A percentile compares a stretch with the other conserved stretches of the same genome.
Evolutionary conservation across 1,284 basidiomycete species (phyloP).

Genomic region (Vanrija humicola): DNA sequence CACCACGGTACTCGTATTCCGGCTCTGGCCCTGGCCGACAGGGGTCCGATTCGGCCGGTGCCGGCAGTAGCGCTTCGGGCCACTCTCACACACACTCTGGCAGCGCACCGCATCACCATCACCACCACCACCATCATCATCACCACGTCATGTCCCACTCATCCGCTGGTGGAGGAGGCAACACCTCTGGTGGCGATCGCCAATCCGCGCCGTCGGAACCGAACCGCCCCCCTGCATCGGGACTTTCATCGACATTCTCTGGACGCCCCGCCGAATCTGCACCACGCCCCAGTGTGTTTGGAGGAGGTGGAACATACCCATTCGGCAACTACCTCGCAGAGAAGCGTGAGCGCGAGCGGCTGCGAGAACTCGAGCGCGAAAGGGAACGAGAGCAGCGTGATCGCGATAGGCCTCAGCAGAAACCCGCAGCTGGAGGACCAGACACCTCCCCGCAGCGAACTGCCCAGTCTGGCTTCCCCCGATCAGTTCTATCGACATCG

Average conservation of each 20-base stretch:
- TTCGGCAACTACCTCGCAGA: conserved; percentile 9
- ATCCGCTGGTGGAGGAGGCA: no score
- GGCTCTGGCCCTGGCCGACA: no score
- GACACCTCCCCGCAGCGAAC: conserved; percentile 8
- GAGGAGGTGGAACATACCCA: background rate
- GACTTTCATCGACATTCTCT: no score
- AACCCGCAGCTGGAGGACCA: background rate
- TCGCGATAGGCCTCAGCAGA: conserved; percentile 4
- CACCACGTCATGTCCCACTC: background rate
- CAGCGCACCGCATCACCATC: conserved; percentile 3
- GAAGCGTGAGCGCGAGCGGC: conserved; percentile 16
- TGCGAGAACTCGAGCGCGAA: conserved; percentile 16
- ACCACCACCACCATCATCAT: conserved; percentile 5
- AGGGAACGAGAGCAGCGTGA: conserved; percentile 13
- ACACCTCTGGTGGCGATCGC: no score
- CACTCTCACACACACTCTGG: background rate
- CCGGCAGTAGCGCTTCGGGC: background rate
- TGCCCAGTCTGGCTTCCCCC: background rate
- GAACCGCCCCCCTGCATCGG: no score
- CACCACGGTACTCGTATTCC: no score
- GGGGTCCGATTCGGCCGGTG: no score
- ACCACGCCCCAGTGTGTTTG: no score
- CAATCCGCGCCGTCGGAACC: no score
- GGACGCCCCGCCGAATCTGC: no score
- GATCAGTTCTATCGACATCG: conserved; percentile 11